Evolutionary conservation across 768 basidiomycete species (phyloP).

Genomic region (Cystofilobasidium bisporidii): DNA sequence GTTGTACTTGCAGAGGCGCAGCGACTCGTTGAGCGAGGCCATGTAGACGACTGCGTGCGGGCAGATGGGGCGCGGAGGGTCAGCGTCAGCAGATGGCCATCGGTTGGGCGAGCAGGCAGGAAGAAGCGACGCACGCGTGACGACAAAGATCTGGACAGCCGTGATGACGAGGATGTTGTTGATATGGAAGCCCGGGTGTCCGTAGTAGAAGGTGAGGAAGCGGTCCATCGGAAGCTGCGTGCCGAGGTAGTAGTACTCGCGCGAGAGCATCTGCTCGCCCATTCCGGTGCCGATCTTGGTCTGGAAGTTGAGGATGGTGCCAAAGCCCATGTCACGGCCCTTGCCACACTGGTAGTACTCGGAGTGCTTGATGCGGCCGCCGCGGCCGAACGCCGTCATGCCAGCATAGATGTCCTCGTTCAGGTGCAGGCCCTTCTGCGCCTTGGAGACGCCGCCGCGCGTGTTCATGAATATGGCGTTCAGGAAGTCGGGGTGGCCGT

Average conservation of each 20-base stretch:
- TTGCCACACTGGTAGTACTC: conserved; percentile 95
- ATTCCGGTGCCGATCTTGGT: conserved; percentile 99
- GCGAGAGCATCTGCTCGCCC: conserved; percentile 98
- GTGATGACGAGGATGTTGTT: conserved; percentile 99
- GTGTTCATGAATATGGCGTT: conserved; percentile 97
- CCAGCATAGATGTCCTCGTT: conserved; percentile 99
- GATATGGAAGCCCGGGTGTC: conserved; percentile 98
- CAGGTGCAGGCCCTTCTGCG: conserved; percentile 96
- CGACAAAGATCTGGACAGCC: conserved; percentile 88
- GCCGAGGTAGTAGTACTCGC: conserved; percentile 97
- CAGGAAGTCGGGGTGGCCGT: conserved; percentile 98
- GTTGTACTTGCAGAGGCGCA: conserved; percentile 72
- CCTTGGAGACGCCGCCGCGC: conserved; percentile 95
- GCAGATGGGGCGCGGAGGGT: no score
- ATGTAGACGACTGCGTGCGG: conserved; percentile 70
- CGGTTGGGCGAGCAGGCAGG: not conserved
- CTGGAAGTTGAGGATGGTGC: conserved; percentile 98
- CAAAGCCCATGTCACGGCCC: conserved; percentile 96
- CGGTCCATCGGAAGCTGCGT: conserved; percentile 96
- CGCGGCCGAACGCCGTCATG: conserved; percentile 95
- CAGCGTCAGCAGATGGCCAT: not conserved
- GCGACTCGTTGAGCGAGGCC: conserved; percentile 75
- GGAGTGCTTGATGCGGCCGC: conserved; percentile 95
- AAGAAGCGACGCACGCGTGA: conserved; percentile 58
- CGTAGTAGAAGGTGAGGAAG: conserved; percentile 99